Evolutionary conservation across 2,329 filamentous ascomycete genomes (phyloP).

Genomic region (Sphaerulina vaccinii): DNA sequence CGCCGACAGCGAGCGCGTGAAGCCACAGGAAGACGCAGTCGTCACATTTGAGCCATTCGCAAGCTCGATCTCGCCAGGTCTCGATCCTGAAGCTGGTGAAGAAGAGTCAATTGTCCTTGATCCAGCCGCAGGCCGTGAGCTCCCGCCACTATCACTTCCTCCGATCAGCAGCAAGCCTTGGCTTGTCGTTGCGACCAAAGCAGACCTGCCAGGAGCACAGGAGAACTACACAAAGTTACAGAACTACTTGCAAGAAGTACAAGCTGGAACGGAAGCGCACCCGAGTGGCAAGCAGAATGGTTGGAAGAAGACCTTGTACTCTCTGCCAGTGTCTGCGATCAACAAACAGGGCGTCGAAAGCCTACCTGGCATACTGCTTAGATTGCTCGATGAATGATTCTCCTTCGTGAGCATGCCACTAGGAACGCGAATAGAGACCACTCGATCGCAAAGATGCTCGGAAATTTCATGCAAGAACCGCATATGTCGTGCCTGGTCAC

Average conservation of each 20-base stretch:
- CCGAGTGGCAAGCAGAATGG: conserved; percentile 68
- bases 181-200: conserved; percentile 95
- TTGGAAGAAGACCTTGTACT: conserved; percentile 57
- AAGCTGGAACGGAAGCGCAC: conserved; percentile 62
- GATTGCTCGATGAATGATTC: conserved; percentile 54
- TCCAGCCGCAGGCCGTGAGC: conserved; percentile 27
- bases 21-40: conserved; percentile 44
- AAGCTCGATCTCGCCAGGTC: conserved; percentile 39
- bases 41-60: conserved; percentile 49
- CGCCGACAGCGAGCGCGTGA: conserved; percentile 58
- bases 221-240: conserved; percentile 71
- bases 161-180: conserved; percentile 91
- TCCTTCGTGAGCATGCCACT: not conserved
- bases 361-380: conserved; percentile 70
- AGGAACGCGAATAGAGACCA: not conserved
- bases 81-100: conserved; percentile 22
- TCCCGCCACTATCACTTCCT: conserved; percentile 55
- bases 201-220: conserved; percentile 75
- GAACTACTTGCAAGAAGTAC: conserved; percentile 67
- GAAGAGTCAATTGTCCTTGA: conserved; percentile 30
- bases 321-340: conserved; percentile 87
- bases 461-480: too few species aligned
- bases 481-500: too few species aligned
- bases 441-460: too few species aligned
- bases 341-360: conserved; percentile 76